phyloP scores from a whole-genome alignment of 106 monocot species.

The Dendrobium nobile region DNA sequence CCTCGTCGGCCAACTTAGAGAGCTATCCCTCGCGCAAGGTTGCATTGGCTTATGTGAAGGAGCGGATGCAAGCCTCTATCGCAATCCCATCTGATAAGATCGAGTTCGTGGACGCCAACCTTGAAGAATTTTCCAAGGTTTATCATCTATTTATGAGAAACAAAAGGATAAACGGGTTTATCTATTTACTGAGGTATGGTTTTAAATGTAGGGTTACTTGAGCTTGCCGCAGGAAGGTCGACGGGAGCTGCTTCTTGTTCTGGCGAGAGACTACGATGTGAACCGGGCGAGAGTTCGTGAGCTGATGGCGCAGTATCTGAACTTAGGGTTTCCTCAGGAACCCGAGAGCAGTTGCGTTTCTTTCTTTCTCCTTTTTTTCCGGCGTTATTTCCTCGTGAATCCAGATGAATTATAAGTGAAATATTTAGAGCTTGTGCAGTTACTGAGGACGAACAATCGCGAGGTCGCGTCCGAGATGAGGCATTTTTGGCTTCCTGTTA shows the following conservation, averaged over 20 bases:
- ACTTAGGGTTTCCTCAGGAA: conserved; percentile 23
- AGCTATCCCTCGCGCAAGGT: background rate
- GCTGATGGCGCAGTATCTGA: conserved; percentile 71
- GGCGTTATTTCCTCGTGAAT: no score
- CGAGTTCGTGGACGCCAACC: conserved; percentile 28
- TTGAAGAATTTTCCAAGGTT: conserved; percentile 47
- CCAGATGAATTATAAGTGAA: background rate
- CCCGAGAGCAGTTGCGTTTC: background rate
- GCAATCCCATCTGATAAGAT: conserved; percentile 22
- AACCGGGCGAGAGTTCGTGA: conserved; percentile 48
- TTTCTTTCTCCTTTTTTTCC: background rate
- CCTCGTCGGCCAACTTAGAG: background rate
- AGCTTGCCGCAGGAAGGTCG: conserved; percentile 35
- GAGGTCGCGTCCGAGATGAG: conserved; percentile 24
- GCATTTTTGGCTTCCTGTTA: conserved; percentile 33
- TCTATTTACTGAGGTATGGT: background rate
- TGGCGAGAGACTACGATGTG: conserved; percentile 62
- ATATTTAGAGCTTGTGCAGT: background rate
- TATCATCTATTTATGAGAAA: background rate
- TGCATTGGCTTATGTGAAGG: conserved; percentile 37
- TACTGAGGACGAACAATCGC: background rate
- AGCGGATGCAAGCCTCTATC: conserved; percentile 45
- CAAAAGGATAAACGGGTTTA: background rate
- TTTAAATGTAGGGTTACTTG: conserved; percentile 36
- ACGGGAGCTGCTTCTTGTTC: conserved; percentile 37